Base-by-base conservation (phyloP, 192 early-diverging fungal species). In the Rhizophagus sp. region DNA sequence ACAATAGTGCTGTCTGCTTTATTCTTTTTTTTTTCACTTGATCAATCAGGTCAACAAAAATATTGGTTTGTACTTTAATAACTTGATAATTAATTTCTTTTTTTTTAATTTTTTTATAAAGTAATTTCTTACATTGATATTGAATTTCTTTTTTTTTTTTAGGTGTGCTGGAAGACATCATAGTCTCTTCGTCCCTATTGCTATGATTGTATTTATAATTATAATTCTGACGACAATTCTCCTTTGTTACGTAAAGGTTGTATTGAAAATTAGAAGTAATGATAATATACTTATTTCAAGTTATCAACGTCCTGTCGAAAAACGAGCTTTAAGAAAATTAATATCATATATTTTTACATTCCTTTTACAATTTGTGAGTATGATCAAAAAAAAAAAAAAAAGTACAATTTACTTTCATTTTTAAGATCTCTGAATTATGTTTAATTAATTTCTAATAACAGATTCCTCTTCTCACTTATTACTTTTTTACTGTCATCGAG, bases 311-410 rank as follows among this genome's bases (percentile, higher is more conserved):
- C 30, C 9, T 66, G 33, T 69, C 36, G 67, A 69, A 39, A 69
- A 69, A 69, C 27, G 67, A 24, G 27, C 67, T 41, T 69, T 69
- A 22, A 69, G 34, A 69, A 69, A 69, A 39, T 69, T 69, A 39
- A 69, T 69, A 34, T 69, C 36, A 19, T 69, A 69, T 39, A 69
- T 69, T 15, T 69, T 69, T 39, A 69, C 19, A 22, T 41, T 39
- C 19, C 44, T 44, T 15, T 69, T 69, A 44, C 67, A 69, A 69
- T 39, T 69, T 19, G 67, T 69, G 3, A 69, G 67, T 69, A 69
- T 3, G 50, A 52, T 52, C 17, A 52, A 19, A 52, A 52, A 4
- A 52, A 52, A 39, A 39, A 39, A 39, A 34, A 2, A n/a, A n/a
- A 3, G 39, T 41, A 41, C 6, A 47, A 12, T 47, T 63, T 63